Evolutionary conservation across 2,329 filamentous ascomycete genomes (phyloP).

Genomic region (Plectosphaerella cucumerina): DNA sequence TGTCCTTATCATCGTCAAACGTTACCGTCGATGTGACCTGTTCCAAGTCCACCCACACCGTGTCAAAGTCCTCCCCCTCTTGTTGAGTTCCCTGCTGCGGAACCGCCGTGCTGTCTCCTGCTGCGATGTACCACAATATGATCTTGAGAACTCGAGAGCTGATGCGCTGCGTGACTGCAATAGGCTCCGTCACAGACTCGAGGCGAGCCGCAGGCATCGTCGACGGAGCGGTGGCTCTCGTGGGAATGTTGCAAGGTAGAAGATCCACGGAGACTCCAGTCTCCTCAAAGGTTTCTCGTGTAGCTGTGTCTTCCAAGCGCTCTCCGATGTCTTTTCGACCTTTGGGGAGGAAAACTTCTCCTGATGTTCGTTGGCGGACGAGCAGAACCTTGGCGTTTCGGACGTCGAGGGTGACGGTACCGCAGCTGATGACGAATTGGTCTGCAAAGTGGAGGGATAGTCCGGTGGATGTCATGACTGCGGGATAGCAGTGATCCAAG

Average conservation of each 20-base stretch:
- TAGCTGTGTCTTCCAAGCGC: conserved; percentile 7
- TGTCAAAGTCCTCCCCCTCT: conserved; percentile 8
- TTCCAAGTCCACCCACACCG: conserved; percentile 3
- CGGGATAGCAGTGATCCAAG: no score
- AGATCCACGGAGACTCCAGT: conserved; percentile 2
- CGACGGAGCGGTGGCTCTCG: conserved; percentile 1
- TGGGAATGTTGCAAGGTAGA: not conserved
- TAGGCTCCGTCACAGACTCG: conserved; percentile 1
- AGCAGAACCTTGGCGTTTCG: conserved; percentile 3
- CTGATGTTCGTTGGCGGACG: conserved; percentile 1
- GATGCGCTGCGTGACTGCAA: conserved; percentile 6
- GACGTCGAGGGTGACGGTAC: conserved; percentile 5
- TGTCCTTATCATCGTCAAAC: conserved; percentile 5
- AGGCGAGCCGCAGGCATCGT: not conserved
- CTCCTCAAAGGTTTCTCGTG: conserved; percentile 15
- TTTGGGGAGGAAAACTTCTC: conserved; percentile 11
- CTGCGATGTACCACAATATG: conserved; percentile 8
- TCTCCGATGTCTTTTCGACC: conserved; percentile 14
- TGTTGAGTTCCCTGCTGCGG: conserved; percentile 5
- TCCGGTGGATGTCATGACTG: not conserved
- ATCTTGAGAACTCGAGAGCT: conserved; percentile 1
- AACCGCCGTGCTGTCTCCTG: not conserved
- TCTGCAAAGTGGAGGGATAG: conserved; percentile 6
- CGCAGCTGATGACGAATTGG: conserved; percentile 7
- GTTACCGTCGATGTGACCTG: not conserved